Base-by-base conservation (phyloP, 2,329 filamentous ascomycete genomes). In the Trichoderma harzianum region DNA sequence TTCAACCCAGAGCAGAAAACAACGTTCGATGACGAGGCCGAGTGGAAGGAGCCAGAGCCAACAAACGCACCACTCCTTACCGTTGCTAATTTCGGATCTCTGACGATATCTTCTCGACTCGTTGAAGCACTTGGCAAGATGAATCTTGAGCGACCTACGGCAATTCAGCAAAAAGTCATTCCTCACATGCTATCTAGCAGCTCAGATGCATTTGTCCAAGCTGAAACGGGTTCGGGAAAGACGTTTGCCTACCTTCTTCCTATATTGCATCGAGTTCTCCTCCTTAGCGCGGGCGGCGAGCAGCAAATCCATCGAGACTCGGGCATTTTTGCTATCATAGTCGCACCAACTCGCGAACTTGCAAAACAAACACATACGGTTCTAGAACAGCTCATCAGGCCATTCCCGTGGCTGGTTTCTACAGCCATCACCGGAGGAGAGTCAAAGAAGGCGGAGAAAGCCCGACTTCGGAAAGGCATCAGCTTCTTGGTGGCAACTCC, bases 401-500 rank as follows among this genome's bases (percentile, higher is more conserved):
- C 93, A 74, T 93, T 94, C 53, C 94, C 96, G 36, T 98, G 95
- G 93, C 90, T 99, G 32, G 95, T 98, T 2, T 93, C 93, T 26
- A 97, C 95, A 0, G 95, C 93, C 0, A 96, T 91, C 60, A 91
- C 88, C 71, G 90, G 88, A 79, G 90, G 89, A 71, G 90, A 91
- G 81, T 91, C 88, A 75, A 91, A 91, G 76, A 90, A 91, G 78
- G 88, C 93, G 0, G 97, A 98, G 81, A 99, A 98, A 82, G 93
- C 95, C n/a, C 88, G 96, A 61, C 83, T 99, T 76, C 87, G 96
- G 73, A 98, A 98, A 82, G 96, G 96, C 7, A 87, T 98, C 78
- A 99, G 98, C 82, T 97, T 99, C 60, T 84, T 99, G 43, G 94
- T 99, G 55, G 96, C 96, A 3, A 99, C 96, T 0, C 96, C 96